Base-by-base conservation (phyloP, 805 yeast genomes). In the Wickerhamomyces subpelliculosus region DNA sequence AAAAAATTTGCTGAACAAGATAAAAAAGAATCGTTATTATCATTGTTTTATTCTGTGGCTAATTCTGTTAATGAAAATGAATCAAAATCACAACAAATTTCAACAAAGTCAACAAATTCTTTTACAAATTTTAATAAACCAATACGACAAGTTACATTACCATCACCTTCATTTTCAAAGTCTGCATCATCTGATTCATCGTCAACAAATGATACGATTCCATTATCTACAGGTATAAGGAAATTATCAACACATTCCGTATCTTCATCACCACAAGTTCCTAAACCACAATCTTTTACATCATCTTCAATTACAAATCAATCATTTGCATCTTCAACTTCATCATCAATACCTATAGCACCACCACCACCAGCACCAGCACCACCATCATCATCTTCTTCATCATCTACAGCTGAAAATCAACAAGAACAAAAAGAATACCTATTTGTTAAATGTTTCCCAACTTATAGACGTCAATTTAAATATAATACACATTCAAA, bases 371-470 rank as follows among this genome's bases (percentile, higher is more conserved):
- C 27, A 36, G 11, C 10, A 17, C 8, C 22, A 13, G 35, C 47
- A 14, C 28, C 34, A 8, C 31, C 44, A 3, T 28, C 46, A n/a
- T 38, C 46, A 5, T 25, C 22, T 16, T 27, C 35, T n/a, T n/a
- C n/a, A n/a, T n/a, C n/a, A n/a, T n/a, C n/a, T n/a, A n/a, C n/a
- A n/a, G n/a, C n/a, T n/a, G n/a, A n/a, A n/a, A n/a, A n/a, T n/a
- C n/a, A n/a, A n/a, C 52, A 51, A 29, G 67, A 55, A 40, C 63
- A 60, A 29, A 77, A 79, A 44, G 95, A 85, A 53, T 68, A 72
- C 38, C 68, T 78, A 37, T 86, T 80, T 56, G 78, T 80, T 6
- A 82, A 79, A 49, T 85, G 90, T 49, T 88, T 86, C 60, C 97
- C 97, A 0, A 75, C 78, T 39, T 84, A 82, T 54, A 69, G 95